A percentile compares a stretch with the other conserved stretches of the same genome.
phyloP scores from a whole-genome alignment of 1,284 basidiomycete species.

The Ganoderma resinaceum region DNA sequence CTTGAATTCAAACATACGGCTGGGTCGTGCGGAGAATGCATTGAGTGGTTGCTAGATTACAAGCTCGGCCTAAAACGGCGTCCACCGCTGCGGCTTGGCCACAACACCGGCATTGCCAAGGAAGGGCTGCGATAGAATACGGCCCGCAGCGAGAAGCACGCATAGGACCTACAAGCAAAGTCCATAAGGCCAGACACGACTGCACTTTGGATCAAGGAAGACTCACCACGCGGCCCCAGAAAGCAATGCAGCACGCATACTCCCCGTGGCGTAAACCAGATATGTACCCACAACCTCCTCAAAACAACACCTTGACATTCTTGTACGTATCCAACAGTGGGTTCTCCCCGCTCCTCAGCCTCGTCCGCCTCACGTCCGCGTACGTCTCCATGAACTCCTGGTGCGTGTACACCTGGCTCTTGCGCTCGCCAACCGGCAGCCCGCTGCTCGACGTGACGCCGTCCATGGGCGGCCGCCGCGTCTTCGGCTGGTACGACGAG shows the following conservation, averaged over 20 bases:
- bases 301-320: constrained; percentile 90
- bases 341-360: constrained; percentile 82
- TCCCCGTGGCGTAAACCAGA: neutral
- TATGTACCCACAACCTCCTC: constrained; percentile 27
- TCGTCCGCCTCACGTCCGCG: constrained; percentile 73
- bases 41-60: neutral
- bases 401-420: constrained; percentile 84
- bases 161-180: neutral
- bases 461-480: constrained; percentile 67
- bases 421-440: constrained; percentile 80
- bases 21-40: neutral
- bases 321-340: constrained; percentile 88
- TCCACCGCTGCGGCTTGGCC: neutral
- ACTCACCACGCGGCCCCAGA: neutral
- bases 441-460: constrained; percentile 77
- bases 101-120: neutral
- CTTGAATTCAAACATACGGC: neutral
- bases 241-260: neutral
- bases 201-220: neutral
- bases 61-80: neutral
- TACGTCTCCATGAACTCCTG: constrained; percentile 86
- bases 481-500: constrained; percentile 64
- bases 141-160: neutral
- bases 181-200: neutral
- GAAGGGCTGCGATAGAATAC: neutral